phyloP scores from a whole-genome alignment of 345 rosid genomes.

The Clausena lansium region DNA sequence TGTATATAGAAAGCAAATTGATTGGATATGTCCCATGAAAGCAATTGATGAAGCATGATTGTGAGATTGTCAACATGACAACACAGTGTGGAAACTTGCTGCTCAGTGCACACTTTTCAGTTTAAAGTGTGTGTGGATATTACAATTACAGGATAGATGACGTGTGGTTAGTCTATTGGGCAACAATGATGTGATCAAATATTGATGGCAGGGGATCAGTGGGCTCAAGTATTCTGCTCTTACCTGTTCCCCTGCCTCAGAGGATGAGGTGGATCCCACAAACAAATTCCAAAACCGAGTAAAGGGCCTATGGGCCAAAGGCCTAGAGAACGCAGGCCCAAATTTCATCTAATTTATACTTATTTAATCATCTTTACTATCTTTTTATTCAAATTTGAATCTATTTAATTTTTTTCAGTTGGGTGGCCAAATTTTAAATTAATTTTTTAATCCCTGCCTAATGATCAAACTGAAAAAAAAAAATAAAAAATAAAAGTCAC shows the following conservation, averaged over 20 bases:
- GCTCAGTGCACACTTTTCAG: too few species aligned
- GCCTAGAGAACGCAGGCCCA: not conserved
- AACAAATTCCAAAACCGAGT: not conserved
- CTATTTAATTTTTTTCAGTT: too few species aligned
- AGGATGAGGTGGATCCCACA: not conserved
- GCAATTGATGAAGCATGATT: not conserved
- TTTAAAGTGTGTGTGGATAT: not conserved
- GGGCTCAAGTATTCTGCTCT: not conserved
- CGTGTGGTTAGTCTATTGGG: not conserved
- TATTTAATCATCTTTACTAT: not conserved
- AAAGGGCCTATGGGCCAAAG: not conserved
- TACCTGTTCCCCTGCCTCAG: not conserved
- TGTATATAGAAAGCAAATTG: not conserved
- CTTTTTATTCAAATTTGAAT: too few species aligned
- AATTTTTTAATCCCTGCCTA: too few species aligned
- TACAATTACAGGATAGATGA: not conserved
- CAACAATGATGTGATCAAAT: not conserved
- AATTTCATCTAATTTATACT: not conserved
- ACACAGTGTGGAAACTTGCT: not conserved
- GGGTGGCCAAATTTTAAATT: too few species aligned
- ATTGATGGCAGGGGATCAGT: not conserved
- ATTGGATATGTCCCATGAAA: not conserved
- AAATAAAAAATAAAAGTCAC: too few species aligned
- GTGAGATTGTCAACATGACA: not conserved
- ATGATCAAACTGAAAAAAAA: too few species aligned